Base-by-base conservation (phyloP, 495 filamentous ascomycete genomes). In the Pseudoneurospora amorphoporcata region DNA sequence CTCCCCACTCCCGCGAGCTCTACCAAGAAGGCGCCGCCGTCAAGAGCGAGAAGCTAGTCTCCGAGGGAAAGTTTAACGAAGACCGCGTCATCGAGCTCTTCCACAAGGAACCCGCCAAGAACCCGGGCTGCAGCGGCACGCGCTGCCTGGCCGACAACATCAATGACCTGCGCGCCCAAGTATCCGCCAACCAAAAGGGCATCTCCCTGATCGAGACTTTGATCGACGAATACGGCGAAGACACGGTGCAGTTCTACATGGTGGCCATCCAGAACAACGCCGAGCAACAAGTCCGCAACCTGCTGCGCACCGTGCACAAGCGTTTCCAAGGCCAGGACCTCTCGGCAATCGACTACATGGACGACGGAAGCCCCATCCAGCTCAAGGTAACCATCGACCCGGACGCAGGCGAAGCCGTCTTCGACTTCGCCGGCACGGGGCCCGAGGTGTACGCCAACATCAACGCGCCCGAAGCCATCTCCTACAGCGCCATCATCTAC, bases 221-320 rank as follows among this genome's bases (percentile, higher is more conserved):
- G 2, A 97, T 99, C 73, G 86, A 88, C 29, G 95, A 98, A 72
- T 99, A 98, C 75, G 92, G 94, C 37, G 92, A 95, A 74, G 87
- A 91, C 3, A 94, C 94, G 0, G 95, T 99, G 4, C 92, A 97
- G 77, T 95, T 95, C 81, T 99, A 99, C 83, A 99, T 99, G 95
- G 84, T 88, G 45, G 91, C 88, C 70, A 98, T 99, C 78, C 95
- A 99, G 79, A 88, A 90, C 70, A 98, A 97, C 72, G 95, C 95
- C 23, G 94, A 97, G 78, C 82, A 88, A 3, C 92, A 91, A 75
- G 95, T 99, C 2, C 88, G 93, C 70, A 91, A 88, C 71, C 87
- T 99, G 3, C 86, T 99, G n/a, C 96, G 92, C 76, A 83, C 88
- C 1, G 89, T 98, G 19, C 86, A 90, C 77, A 87, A 89, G 77